A percentile compares a stretch with the other conserved stretches of the same genome.
Conservation (phyloP, 2,329 filamentous ascomycete species). For the Akanthomyces dipterigenus region DNA sequence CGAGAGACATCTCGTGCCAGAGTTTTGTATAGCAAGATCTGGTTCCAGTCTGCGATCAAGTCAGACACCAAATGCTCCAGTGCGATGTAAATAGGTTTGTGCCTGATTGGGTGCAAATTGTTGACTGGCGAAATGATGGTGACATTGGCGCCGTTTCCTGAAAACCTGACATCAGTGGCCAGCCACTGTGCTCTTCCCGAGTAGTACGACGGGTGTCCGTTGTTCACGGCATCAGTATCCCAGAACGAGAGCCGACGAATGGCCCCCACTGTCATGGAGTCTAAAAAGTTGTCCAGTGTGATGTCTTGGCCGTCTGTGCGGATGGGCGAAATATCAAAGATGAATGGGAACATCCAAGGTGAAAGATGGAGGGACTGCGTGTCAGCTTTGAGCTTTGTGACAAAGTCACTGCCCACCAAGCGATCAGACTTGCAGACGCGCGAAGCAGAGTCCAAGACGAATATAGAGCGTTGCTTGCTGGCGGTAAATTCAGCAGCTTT, state of each 20-base stretch:
- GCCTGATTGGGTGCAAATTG: background rate
- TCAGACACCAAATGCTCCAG: background rate
- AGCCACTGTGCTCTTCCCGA: background rate
- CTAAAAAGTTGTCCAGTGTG: background rate
- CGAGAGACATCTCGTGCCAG: background rate
- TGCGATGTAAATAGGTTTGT: background rate
- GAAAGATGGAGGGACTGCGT: background rate
- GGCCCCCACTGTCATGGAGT: background rate
- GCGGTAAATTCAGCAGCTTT: background rate
- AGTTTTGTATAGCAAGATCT: background rate
- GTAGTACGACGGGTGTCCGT: background rate
- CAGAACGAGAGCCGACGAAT: background rate
- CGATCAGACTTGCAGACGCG: background rate
- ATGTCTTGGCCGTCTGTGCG: background rate
- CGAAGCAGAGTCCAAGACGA: background rate
- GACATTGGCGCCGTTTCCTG: background rate
- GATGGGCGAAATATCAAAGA: background rate
- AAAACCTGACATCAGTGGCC: background rate
- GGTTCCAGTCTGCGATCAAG: background rate
- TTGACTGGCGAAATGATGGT: background rate
- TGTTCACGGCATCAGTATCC: background rate
- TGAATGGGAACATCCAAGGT: background rate
- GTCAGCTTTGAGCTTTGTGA: background rate
- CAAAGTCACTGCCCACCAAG: background rate
- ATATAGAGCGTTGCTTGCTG: background rate